phyloP scores from a whole-genome alignment of 352 stramenopile species.

The Globisporangium carolinianum region DNA sequence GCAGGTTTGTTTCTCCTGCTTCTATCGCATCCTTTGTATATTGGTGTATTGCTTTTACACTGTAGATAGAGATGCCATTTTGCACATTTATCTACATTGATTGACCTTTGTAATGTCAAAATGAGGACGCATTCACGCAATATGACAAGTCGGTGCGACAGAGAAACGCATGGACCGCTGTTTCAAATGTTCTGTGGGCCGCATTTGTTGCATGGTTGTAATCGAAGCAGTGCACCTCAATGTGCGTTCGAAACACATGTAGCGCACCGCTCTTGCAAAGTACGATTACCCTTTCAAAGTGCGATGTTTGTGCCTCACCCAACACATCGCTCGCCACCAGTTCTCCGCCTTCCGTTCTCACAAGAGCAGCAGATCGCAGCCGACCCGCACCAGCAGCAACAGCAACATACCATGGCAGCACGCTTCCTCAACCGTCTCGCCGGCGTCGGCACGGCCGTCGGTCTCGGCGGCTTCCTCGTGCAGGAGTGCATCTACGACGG shows the following conservation, averaged over 20 bases:
- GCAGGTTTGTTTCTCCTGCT: background rate
- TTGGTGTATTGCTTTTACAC: background rate
- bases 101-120: background rate
- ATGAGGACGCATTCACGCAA: background rate
- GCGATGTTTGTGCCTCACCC: background rate
- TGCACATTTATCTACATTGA: background rate
- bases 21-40: background rate
- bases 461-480: conserved; percentile 54
- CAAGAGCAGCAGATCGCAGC: conserved; percentile 1
- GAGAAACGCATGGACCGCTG: conserved; percentile 1
- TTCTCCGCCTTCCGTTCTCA: background rate
- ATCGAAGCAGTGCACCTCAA: too few relatives aligned
- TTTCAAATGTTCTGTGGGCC: conserved; percentile 9
- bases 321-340: background rate
- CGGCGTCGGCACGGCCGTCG: conserved; percentile 44
- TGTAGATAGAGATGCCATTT: background rate
- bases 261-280: conserved; percentile 5
- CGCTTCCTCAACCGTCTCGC: conserved; percentile 74
- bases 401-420: conserved; percentile 37
- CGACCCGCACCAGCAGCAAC: background rate
- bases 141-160: background rate
- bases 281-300: background rate
- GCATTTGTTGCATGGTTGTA: background rate
- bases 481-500: conserved; percentile 84
- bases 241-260: too few relatives aligned